Evolutionary conservation across 192 early-diverging fungal genomes (phyloP), one percentile per base, ranked within the genome.

Genomic region (Coemansia sp.): DNA sequence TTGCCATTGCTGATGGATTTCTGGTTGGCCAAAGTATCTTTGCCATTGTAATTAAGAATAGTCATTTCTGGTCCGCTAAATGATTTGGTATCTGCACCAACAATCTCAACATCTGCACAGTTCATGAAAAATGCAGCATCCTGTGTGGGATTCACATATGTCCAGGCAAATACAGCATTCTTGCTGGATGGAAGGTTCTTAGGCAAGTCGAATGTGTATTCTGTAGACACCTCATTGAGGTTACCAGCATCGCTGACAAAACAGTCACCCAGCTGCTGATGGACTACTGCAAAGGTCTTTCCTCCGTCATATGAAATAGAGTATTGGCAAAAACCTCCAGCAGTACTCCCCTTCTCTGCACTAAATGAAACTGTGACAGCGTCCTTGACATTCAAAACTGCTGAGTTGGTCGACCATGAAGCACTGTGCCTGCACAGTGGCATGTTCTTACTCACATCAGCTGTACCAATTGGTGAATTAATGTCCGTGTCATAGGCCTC

Each of bases 251-350:
- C 27, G 48, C 65, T n/a, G n/a, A 67, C 55, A 63, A 85, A 71
- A 58, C 83, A 84, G 23, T 68, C 47, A 10, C 75, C 47, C 11
- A 84, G 56, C 17, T 68, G 58, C 19, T 79, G 72, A 45, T 86
- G 75, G 17, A 90, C 49, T 3, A 86, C 87, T 2, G 80, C 85
- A 67, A 83, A 88, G 22, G 79, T 86, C 25, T 81, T 67, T 24
- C 83, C 88, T 24, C 58, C 54, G 51, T 90, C 89, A 43, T 84
- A 86, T 0, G 88, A 89, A 6, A 88, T 67, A 0, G 87, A 82
- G 63, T 86, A 88, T 63, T 90, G 82, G 24, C 88, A 89, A 48
- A 89, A 85, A 2, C 89, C 89, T 1, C 88, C 87, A 22, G 70
- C 70, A 56, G 88, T 86, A 22, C 62, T 65, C 0, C 56, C 66